These are phyloP conservation scores for Brassica cretica DNA, from an alignment of 345 rosid genomes.

Conservation along the genomic window DNA sequence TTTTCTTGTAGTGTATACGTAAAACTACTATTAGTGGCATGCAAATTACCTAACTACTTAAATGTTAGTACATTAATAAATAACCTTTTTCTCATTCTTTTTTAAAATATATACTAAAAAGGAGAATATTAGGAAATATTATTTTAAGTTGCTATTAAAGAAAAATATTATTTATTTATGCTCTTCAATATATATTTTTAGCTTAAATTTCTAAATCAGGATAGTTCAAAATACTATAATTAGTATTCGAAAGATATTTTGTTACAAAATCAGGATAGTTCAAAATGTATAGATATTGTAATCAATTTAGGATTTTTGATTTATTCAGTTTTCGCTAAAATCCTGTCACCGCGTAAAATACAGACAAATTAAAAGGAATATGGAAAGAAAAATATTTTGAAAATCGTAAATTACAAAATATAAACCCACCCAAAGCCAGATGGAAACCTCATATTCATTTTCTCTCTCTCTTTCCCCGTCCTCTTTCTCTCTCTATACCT, in stretches of 20 bases:
- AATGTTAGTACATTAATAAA: neutral
- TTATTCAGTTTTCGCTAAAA: constrained; percentile 4
- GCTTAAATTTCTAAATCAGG: neutral
- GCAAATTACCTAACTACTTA: neutral
- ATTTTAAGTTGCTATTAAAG: no score
- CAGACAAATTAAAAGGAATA: neutral
- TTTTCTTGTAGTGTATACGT: no score
- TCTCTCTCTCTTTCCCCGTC: constrained; percentile 16
- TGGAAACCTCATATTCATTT: constrained; percentile 46
- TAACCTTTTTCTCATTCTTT: neutral
- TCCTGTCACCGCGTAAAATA: constrained; percentile 22
- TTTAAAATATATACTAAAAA: neutral
- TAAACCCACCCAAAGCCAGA: constrained; percentile 35
- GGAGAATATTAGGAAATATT: neutral
- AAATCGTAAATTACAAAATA: constrained; percentile 20
- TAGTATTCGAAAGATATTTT: neutral
- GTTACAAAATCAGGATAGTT: neutral
- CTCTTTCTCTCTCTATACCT: constrained; percentile 25
- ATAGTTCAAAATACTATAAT: neutral
- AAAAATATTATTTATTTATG: neutral
- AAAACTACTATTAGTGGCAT: neutral
- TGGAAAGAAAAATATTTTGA: neutral
- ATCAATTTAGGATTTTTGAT: neutral
- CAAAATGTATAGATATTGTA: neutral
- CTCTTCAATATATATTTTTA: neutral